phyloP scores from a whole-genome alignment of 495 filamentous ascomycete genomes.

The Aspergillus bridgeri region DNA sequence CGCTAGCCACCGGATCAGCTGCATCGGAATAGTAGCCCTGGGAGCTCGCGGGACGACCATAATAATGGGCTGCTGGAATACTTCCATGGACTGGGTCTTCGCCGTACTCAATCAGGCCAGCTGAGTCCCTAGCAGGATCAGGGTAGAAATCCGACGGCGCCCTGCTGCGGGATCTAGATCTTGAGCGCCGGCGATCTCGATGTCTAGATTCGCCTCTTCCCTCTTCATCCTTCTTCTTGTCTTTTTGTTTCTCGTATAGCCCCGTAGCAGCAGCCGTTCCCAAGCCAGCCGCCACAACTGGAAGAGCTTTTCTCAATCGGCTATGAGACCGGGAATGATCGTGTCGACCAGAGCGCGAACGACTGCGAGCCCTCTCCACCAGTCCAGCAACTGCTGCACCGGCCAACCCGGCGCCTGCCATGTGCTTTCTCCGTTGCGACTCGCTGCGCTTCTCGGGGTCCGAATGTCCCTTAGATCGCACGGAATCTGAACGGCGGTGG shows the following conservation, averaged over 20 bases:
- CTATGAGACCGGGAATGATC: conserved; percentile 55
- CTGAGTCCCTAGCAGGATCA: conserved; percentile 53
- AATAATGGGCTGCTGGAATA: conserved; percentile 47
- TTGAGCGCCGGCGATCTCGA: conserved; percentile 49
- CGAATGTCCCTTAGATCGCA: conserved; percentile 27
- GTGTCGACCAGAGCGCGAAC: conserved; percentile 58
- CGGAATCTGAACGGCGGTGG: conserved; percentile 52
- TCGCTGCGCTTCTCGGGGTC: conserved; percentile 46
- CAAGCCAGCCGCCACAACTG: conserved; percentile 70
- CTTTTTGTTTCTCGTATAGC: conserved; percentile 74
- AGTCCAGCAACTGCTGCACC: conserved; percentile 76
- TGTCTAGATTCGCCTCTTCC: conserved; percentile 23
- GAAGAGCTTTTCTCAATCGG: conserved; percentile 56
- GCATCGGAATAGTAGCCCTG: conserved; percentile 43
- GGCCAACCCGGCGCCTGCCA: conserved; percentile 75
- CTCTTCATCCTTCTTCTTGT: conserved; percentile 56
- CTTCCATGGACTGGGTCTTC: conserved; percentile 57
- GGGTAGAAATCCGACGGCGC: conserved; percentile 51
- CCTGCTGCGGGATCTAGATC: conserved; percentile 54
- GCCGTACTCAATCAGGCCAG: conserved; percentile 81
- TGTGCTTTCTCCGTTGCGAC: conserved; percentile 62
- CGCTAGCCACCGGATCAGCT: conserved; percentile 22
- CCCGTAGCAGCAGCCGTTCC: conserved; percentile 77
- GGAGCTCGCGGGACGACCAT: conserved; percentile 42
- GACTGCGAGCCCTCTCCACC: conserved; percentile 69